A percentile compares a stretch with the other conserved stretches of the same genome.
Conservation (phyloP, 106 monocot species). For the Hemerocallis citrina region DNA sequence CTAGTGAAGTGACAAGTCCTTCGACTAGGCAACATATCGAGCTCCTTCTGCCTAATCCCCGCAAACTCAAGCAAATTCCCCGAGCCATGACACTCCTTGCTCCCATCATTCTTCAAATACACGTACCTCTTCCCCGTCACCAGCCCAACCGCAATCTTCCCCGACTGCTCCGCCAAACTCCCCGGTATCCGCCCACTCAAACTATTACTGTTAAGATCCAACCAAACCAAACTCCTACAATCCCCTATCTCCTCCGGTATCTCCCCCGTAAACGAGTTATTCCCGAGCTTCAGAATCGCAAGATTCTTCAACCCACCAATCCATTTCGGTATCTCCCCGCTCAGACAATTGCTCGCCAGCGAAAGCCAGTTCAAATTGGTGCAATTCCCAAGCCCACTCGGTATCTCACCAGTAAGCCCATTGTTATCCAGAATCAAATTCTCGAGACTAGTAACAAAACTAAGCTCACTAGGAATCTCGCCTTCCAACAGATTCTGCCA, state of each 20-base stretch:
- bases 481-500: constrained; percentile 72
- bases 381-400: constrained; percentile 42
- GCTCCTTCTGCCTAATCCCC: constrained; percentile 60
- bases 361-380: constrained; percentile 75
- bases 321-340: constrained; percentile 53
- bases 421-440: constrained; percentile 82
- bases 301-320: constrained; percentile 45
- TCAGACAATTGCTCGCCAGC: constrained; percentile 52
- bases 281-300: constrained; percentile 70
- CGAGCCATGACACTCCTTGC: constrained; percentile 49
- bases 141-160: constrained; percentile 52
- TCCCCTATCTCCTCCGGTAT: constrained; percentile 70
- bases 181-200: constrained; percentile 55
- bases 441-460: constrained; percentile 20
- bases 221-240: constrained; percentile 75
- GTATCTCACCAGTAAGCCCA: constrained; percentile 47
- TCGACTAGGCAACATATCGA: constrained; percentile 24
- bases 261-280: constrained; percentile 68
- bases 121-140: constrained; percentile 65
- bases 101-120: constrained; percentile 61
- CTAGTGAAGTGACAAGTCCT: constrained; percentile 67
- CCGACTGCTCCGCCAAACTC: constrained; percentile 52
- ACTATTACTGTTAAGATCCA: constrained; percentile 65
- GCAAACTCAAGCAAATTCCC: constrained; percentile 81
- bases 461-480: constrained; percentile 46